Evolutionary conservation across 2,329 filamentous ascomycete genomes (phyloP).

Genomic region (Colletotrichum somersetense): DNA sequence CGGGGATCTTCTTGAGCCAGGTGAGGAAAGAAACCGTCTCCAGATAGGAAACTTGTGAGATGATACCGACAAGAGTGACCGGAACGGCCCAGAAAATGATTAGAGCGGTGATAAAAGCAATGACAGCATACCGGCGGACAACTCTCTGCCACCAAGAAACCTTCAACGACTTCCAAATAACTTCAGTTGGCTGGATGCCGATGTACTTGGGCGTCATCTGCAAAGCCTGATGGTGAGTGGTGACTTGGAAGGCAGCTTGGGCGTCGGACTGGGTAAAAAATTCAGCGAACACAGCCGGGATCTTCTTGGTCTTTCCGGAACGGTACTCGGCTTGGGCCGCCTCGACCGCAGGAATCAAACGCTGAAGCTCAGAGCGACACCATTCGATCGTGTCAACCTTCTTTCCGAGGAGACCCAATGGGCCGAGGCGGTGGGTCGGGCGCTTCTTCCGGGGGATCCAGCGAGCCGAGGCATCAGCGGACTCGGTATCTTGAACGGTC

Average conservation of each 20-base stretch:
- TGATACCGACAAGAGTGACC: conserved; percentile 82
- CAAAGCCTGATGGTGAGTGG: conserved; percentile 87
- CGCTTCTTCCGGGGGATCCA: conserved; percentile 81
- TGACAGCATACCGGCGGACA: conserved; percentile 75
- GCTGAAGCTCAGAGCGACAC: conserved; percentile 80
- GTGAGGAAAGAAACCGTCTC: conserved; percentile 73
- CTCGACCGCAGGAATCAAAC: conserved; percentile 77
- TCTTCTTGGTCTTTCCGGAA: conserved; percentile 71
- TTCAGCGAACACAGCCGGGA: conserved; percentile 90
- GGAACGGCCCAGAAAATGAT: conserved; percentile 89
- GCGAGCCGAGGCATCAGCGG: conserved; percentile 73
- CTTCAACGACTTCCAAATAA: conserved; percentile 88
- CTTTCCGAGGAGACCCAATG: conserved; percentile 71
- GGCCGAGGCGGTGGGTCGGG: conserved; percentile 79
- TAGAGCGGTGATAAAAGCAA: conserved; percentile 79
- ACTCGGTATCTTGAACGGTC: conserved; percentile 72
- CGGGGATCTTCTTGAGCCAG: conserved; percentile 80
- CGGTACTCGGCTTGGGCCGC: conserved; percentile 76
- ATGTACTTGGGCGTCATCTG: conserved; percentile 90
- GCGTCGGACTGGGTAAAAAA: conserved; percentile 86
- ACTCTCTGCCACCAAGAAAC: conserved; percentile 91
- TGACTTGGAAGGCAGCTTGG: conserved; percentile 86
- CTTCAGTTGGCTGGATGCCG: conserved; percentile 83
- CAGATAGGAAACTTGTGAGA: conserved; percentile 86
- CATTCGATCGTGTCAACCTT: conserved; percentile 96